phyloP scores from a whole-genome alignment of 202 grass and related monocot species.

The Hordeum pubiflorum region DNA sequence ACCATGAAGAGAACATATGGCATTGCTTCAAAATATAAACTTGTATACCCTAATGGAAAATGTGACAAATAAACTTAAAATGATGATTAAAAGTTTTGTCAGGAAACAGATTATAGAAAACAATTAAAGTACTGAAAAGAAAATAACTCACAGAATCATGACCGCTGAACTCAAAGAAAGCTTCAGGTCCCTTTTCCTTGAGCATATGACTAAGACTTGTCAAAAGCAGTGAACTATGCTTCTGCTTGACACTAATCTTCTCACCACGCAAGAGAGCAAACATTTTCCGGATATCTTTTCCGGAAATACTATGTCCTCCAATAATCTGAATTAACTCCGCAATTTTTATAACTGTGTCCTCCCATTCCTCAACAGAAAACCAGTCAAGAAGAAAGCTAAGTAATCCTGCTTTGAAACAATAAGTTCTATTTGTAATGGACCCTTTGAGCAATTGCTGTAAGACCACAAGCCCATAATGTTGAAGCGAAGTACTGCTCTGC shows the following conservation, averaged over 20 bases:
- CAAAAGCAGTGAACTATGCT: constrained; percentile 75
- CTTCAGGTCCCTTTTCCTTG: constrained; percentile 97
- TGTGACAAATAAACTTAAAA: background rate
- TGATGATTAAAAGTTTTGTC: background rate
- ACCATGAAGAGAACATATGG: background rate
- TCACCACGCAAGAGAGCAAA: constrained; percentile 86
- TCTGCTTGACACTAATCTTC: constrained; percentile 58
- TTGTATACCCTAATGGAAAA: constrained; percentile 6
- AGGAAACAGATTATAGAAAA: background rate
- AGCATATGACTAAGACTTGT: constrained; percentile 86
- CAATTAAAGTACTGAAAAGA: background rate
- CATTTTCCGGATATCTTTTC: constrained; percentile 92
- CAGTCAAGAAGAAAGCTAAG: constrained; percentile 98
- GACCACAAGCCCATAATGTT: constrained; percentile 86
- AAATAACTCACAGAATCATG: constrained; percentile 73
- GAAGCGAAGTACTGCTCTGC: constrained; percentile 82
- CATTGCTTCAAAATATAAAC: background rate
- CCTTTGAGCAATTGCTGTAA: constrained; percentile 80
- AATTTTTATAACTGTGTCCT: constrained; percentile 73
- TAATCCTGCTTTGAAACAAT: constrained; percentile 80
- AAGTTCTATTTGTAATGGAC: constrained; percentile 84
- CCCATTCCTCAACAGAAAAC: constrained; percentile 67
- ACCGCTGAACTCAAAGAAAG: constrained; percentile 90
- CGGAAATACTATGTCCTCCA: constrained; percentile 93
- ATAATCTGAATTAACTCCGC: constrained; percentile 85